Base-by-base conservation (phyloP, 2,329 filamentous ascomycete genomes). In the Cordyceps cateniannulata region DNA sequence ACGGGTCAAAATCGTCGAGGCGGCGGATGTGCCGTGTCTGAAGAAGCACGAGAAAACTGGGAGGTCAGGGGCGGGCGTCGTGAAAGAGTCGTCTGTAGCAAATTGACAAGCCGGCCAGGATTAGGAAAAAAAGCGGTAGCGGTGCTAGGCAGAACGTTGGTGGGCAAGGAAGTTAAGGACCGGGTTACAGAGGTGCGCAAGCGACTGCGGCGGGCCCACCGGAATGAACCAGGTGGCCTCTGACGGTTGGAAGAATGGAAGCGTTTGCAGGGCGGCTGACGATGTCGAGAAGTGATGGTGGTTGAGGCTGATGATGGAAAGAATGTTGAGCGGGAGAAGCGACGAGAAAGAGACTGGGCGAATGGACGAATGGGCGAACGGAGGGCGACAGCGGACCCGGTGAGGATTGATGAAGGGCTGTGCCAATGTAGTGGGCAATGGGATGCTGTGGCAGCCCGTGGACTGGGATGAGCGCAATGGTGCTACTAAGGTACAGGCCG, bases 51-150 rank as follows among this genome's bases (percentile, higher is more conserved):
- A 12, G 56, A 29, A 35, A 22, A 51, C 24, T 14, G 3, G 32
- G 32, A 9, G 14, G 24, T 59, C 56, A 59, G 56, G 56, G 56
- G 47, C 47, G 35, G 25, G 35, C 20, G 56, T 59, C 45, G 32
- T 59, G 56, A 32, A 44, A 40, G n/a, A 59, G 24, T 59, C 24
- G 56, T 59, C 45, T 27, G 44, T 57, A 59, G 56, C 56, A 59
- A 44, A 49, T 59, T 51, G 56, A 44, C 56, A 20, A 44, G 55
- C 42, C 55, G 16, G 22, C 32, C 44, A 42, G 55, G 44, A 25
- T 57, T 18, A 22, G 40, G 27, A 32, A 59, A 51, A 50, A 50
- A 50, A 50, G 48, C 42, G 42, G 42, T 45, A 22, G 12, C n/a
- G n/a, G n/a, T n/a, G n/a, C 38, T 42, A n/a, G n/a, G 38, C 18